Evolutionary conservation across 371 early-diverging fungal species (phyloP).

Genomic region (Mortierella sp.): DNA sequence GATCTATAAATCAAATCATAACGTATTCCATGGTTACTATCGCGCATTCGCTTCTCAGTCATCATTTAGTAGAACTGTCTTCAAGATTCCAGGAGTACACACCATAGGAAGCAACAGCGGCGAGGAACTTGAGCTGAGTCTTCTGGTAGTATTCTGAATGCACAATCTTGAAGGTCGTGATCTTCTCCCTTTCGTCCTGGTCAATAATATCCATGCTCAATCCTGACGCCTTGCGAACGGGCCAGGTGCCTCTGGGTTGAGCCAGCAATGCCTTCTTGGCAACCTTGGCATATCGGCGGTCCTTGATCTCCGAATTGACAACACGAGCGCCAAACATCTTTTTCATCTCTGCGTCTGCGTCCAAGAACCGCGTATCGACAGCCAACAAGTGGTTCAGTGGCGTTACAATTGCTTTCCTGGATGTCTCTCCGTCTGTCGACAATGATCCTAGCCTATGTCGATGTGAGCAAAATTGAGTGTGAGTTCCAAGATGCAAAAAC

Average conservation of each 20-base stretch:
- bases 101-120: conserved; percentile 78
- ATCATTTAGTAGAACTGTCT: not conserved
- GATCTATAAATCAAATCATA: conserved; percentile 60
- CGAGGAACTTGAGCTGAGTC: conserved; percentile 79
- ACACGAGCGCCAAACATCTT: conserved; percentile 91
- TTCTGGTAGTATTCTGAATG: conserved; percentile 82
- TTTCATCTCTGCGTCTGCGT: conserved; percentile 91
- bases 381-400: conserved; percentile 64
- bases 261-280: conserved; percentile 75
- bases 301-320: conserved; percentile 68
- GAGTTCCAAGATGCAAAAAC: not conserved
- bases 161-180: conserved; percentile 71
- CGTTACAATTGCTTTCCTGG: conserved; percentile 14
- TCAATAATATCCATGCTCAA: conserved; percentile 80
- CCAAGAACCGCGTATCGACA: conserved; percentile 77
- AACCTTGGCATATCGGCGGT: conserved; percentile 56
- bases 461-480: not conserved
- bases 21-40: not conserved
- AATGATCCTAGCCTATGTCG: conserved; percentile 29
- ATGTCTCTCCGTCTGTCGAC: conserved; percentile 16
- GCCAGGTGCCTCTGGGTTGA: conserved; percentile 85
- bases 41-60: not conserved
- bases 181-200: conserved; percentile 61
- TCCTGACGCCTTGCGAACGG: conserved; percentile 76
- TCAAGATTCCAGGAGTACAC: not conserved